Evolutionary conservation across 1,284 basidiomycete species (phyloP).

Genomic region (Kwoniella shivajii): DNA sequence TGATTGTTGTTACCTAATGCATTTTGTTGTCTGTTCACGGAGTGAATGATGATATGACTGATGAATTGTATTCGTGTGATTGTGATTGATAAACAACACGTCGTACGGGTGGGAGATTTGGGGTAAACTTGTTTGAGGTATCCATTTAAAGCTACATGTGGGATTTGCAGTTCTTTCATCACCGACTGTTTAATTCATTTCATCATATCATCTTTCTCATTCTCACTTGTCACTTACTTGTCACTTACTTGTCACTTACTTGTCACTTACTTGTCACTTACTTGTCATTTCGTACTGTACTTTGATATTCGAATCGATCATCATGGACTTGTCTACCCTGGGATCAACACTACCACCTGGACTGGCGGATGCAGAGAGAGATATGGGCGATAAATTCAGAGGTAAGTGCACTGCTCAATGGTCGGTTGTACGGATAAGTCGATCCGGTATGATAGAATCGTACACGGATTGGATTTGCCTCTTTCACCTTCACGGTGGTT

Average conservation of each 20-base stretch:
- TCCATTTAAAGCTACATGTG: no score
- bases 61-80: no score
- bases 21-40: no score
- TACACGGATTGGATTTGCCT: no score
- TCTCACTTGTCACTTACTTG: no score
- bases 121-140: no score
- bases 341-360: constrained; percentile 49
- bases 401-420: constrained; percentile 43
- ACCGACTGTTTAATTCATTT: no score
- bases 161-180: no score
- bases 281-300: not conserved
- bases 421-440: no score
- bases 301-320: not conserved
- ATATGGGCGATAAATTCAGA: constrained; percentile 56
- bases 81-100: constrained; percentile 4
- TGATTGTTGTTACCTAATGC: not conserved
- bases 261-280: not conserved
- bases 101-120: not conserved
- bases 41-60: not conserved
- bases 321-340: constrained; percentile 53
- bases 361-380: constrained; percentile 53
- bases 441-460: no score
- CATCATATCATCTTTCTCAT: no score
- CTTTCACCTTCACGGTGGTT: no score
- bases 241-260: not conserved